phyloP scores from a whole-genome alignment of 202 grass and related monocot genomes.

The Setaria italica region DNA sequence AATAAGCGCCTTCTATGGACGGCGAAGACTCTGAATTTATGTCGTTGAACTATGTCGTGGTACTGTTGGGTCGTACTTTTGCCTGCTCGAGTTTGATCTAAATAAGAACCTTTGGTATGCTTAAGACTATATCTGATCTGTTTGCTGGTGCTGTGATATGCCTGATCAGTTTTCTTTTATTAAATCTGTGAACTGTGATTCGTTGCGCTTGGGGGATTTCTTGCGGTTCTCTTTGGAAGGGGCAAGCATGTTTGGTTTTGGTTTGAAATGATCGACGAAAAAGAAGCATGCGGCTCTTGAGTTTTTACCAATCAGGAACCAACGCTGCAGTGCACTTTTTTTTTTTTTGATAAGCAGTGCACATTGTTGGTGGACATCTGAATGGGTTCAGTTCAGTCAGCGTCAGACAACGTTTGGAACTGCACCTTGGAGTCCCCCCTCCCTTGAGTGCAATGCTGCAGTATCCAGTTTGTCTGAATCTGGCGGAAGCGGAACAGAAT shows the following conservation, averaged over 20 bases:
- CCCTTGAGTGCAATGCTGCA: background rate
- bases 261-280: background rate
- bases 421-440: too few relatives aligned
- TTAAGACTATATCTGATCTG: background rate
- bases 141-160: background rate
- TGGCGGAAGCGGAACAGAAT: background rate
- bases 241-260: background rate
- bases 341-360: too few relatives aligned
- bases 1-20: too few relatives aligned
- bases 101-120: background rate
- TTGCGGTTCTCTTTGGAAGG: background rate
- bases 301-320: too few relatives aligned
- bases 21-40: too few relatives aligned
- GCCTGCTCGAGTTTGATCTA: background rate
- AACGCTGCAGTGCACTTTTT: background rate
- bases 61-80: slow-evolving; percentile 3
- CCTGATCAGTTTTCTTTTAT: background rate
- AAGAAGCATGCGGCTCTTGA: background rate
- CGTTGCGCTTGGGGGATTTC: background rate
- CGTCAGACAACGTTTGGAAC: background rate
- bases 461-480: background rate
- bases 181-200: background rate
- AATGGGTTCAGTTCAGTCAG: background rate
- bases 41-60: background rate
- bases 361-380: background rate